Percentiles rank a stretch among this genome's conserved stretches.
These are phyloP conservation scores for Populus davidiana DNA, from an alignment of 345 rosid genomes.

Conservation along the genomic window DNA sequence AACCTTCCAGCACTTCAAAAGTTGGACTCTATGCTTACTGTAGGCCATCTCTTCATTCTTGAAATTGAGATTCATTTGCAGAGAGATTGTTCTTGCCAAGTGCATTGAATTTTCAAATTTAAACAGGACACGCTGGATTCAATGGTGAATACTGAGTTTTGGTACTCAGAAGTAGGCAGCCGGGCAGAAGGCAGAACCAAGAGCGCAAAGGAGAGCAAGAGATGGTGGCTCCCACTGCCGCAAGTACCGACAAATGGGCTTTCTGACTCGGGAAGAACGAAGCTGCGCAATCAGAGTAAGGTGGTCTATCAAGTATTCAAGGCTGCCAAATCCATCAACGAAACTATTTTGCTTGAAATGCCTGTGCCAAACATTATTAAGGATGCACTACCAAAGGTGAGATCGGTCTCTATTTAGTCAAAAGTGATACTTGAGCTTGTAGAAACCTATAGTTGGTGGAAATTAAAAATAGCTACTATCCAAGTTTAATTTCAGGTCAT, in stretches of 20 bases:
- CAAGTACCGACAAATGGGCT: slow-evolving; percentile 80
- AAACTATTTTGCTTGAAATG: slow-evolving; percentile 81
- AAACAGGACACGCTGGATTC: slow-evolving; percentile 77
- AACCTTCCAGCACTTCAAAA: slow-evolving; percentile 95
- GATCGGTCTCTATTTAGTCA: neutral
- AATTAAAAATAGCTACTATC: neutral
- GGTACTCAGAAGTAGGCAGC: slow-evolving; percentile 84
- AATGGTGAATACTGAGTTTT: slow-evolving; percentile 83
- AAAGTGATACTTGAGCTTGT: neutral
- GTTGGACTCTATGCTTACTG: slow-evolving; percentile 89
- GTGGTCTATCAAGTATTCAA: slow-evolving; percentile 84
- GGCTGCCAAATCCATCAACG: slow-evolving; percentile 88
- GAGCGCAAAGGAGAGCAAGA: slow-evolving; percentile 64
- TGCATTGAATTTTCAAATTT: slow-evolving; percentile 8
- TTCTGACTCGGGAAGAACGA: slow-evolving; percentile 64
- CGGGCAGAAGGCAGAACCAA: slow-evolving; percentile 73
- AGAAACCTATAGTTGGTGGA: neutral
- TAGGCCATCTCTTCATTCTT: slow-evolving; percentile 40
- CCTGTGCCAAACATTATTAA: slow-evolving; percentile 64
- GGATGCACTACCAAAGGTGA: slow-evolving; percentile 83
- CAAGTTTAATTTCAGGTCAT: neutral
- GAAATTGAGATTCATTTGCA: neutral
- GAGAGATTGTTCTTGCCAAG: neutral
- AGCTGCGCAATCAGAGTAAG: slow-evolving; percentile 49
- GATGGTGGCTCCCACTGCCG: slow-evolving; percentile 98